phyloP scores from a whole-genome alignment of 108 stramenopile species.

The Seminavis robusta region DNA sequence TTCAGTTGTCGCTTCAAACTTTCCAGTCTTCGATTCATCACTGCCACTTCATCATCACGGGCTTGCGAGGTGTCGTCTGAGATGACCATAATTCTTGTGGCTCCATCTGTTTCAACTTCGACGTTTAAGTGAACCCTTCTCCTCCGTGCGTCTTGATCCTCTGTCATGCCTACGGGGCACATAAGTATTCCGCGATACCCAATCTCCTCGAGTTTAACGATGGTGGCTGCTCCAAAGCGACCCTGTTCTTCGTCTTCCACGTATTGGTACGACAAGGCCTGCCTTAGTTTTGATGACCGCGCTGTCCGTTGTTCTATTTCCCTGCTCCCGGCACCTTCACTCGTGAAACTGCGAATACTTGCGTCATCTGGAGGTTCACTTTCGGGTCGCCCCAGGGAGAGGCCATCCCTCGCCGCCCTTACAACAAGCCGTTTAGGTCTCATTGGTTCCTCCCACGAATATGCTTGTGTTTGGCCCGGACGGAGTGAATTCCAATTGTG shows the following conservation, averaged over 20 bases:
- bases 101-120: constrained; percentile 76
- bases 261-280: constrained; percentile 42
- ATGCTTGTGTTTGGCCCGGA: constrained; percentile 71
- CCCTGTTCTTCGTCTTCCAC: constrained; percentile 74
- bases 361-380: not conserved
- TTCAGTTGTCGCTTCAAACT: constrained; percentile 44
- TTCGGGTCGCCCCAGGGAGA: not conserved
- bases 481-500: constrained; percentile 73
- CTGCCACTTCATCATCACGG: constrained; percentile 31
- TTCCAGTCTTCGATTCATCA: constrained; percentile 44
- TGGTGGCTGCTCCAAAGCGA: constrained; percentile 59
- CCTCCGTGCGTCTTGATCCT: too few species aligned
- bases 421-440: constrained; percentile 78
- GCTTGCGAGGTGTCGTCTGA: constrained; percentile 55
- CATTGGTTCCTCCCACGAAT: constrained; percentile 90
- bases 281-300: constrained; percentile 9
- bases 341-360: not conserved
- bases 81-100: constrained; percentile 72
- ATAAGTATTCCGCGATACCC: constrained; percentile 55
- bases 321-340: not conserved
- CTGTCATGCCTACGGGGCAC: too few species aligned
- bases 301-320: not conserved
- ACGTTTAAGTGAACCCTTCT: too few species aligned
- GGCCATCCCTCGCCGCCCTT: constrained; percentile 42
- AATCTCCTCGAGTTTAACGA: constrained; percentile 84